A percentile compares a stretch with the other conserved stretches of the same genome.
Conservation (phyloP, 495 filamentous ascomycete genomes). For the Massariosphaeria phaeospora region DNA sequence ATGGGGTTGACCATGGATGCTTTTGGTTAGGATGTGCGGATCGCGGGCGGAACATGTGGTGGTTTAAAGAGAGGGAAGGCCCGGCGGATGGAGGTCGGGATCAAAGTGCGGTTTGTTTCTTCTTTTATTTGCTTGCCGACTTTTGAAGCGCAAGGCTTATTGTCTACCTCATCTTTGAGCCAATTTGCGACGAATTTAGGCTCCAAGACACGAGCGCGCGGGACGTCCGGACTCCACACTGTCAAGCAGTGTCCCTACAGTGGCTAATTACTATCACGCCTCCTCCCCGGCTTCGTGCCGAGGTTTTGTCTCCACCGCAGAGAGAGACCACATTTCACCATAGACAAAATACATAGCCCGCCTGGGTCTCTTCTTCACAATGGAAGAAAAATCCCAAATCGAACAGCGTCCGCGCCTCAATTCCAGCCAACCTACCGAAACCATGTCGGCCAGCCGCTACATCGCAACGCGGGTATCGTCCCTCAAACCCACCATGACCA, state of each 20-base stretch:
- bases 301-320: too few species aligned
- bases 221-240: too few species aligned
- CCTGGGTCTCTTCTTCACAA: background rate
- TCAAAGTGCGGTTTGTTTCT: too few species aligned
- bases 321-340: too few species aligned
- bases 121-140: too few species aligned
- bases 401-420: slow-evolving; percentile 1
- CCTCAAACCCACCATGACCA: slow-evolving; percentile 69
- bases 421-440: slow-evolving; percentile 9
- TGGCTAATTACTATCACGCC: too few species aligned
- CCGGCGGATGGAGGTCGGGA: background rate
- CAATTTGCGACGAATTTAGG: too few species aligned
- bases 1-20: background rate
- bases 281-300: too few species aligned
- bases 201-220: too few species aligned
- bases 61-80: background rate
- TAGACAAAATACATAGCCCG: background rate
- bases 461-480: slow-evolving; percentile 60
- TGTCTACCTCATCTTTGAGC: too few species aligned
- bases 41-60: background rate
- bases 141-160: too few species aligned
- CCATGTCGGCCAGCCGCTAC: slow-evolving; percentile 32
- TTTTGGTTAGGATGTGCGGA: background rate
- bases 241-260: too few species aligned
- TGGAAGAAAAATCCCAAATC: slow-evolving; percentile 2